Evolutionary conservation across 257 asterid species (phyloP), one percentile per base, ranked within the genome.

Genomic region (Rauvolfia tetraphylla): DNA sequence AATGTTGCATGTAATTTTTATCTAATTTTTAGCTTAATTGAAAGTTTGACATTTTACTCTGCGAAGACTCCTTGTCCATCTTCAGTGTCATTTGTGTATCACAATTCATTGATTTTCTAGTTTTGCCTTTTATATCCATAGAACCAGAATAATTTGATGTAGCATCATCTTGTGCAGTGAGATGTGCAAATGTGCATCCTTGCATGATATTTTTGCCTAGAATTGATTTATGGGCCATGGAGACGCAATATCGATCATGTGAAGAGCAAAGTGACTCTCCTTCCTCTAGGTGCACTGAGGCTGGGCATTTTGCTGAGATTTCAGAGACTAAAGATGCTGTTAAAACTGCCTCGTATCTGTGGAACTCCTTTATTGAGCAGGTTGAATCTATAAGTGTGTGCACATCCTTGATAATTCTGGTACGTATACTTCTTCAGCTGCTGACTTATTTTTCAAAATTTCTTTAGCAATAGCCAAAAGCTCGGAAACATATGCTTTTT

Each of bases 191-290:
- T 77, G 82, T 85, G 84, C 86, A 80, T 78, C 74, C 79, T 33
- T 86, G 96, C 87, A 68, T 95, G 93, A 72, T 95, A 46, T 95
- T 87, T 85, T 83, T 95, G 97, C 99, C 99, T 59, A 84, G 90
- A 83, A 85, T 95, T 80, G 98, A 95, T 84, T 86, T 91, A 77
- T 95, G 99, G 99, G 97, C 98, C 63, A 68, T 91, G 73, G 98
- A 95, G 83, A 71, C 86, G 57, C 77, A 61, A 76, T 78, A 73
- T 74, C 79, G 76, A 75, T 80, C 84, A 57, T 81, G 74, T 78
- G 93, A 87, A 61, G 81, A 39, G 62, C 76, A 75, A 38, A 63
- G 59, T 72, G 86, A 71, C 74, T 75, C 85, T 71, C 79, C 77
- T 81, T 81, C 82, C 58, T 39, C 61, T 39, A n/a, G 46, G 58